These are phyloP conservation scores for Colletotrichum siamense DNA, from an alignment of 2,329 filamentous ascomycete species.

Conservation along the genomic window DNA sequence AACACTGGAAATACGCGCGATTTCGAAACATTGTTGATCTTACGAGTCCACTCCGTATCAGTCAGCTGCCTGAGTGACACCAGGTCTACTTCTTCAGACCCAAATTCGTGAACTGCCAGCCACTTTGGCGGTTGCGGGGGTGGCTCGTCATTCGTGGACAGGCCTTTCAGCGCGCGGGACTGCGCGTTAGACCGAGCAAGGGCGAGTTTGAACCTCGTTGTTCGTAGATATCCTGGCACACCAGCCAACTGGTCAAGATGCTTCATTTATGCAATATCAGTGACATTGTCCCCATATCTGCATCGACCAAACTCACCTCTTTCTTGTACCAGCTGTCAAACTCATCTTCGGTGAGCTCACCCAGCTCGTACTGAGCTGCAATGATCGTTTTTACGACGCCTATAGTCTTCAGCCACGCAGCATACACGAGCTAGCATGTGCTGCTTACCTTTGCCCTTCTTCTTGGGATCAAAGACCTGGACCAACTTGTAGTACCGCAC, in stretches of 20 bases:
- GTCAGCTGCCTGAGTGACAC: not conserved
- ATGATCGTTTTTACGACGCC: not conserved
- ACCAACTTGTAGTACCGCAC: not conserved
- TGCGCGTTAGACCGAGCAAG: constrained; percentile 26
- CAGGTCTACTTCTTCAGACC: not conserved
- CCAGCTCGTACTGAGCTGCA: not conserved
- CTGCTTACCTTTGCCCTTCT: not conserved
- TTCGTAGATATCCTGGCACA: constrained; percentile 25
- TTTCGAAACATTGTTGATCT: not conserved
- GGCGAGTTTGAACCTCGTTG: constrained; percentile 26
- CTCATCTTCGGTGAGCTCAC: not conserved
- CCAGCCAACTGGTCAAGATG: not conserved
- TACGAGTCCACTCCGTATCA: not conserved
- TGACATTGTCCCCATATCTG: not conserved
- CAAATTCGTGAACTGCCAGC: not conserved
- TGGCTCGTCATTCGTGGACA: constrained; percentile 22
- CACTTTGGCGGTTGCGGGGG: not conserved
- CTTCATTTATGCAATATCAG: not conserved
- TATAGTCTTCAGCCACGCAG: not conserved
- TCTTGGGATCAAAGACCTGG: not conserved
- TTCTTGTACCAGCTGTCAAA: not conserved
- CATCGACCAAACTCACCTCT: not conserved
- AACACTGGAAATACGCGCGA: not conserved
- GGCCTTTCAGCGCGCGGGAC: constrained; percentile 25
- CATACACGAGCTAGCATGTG: too few relatives aligned